Conservation (phyloP, 768 basidiomycete species). For the Gloeopeniophorella convolvens region DNA sequence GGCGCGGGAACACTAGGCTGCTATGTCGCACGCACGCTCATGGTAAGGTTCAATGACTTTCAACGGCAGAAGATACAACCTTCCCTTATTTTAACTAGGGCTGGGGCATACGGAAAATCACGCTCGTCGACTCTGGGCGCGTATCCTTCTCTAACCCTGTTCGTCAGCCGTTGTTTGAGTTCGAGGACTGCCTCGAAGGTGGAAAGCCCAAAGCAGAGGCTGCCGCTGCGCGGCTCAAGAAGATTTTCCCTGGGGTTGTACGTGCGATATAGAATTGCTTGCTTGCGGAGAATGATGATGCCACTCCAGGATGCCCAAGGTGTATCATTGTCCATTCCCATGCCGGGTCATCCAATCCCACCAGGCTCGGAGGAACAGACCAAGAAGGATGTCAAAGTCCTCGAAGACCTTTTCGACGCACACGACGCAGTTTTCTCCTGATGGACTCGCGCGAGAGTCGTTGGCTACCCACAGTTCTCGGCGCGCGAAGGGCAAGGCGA, state of each 20-base stretch:
- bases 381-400: constrained; percentile 57
- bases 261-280: constrained; percentile 27
- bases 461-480: constrained; percentile 92
- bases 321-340: constrained; percentile 76
- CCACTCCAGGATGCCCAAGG: constrained; percentile 68
- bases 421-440: constrained; percentile 91
- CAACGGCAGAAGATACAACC: not conserved
- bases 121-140: constrained; percentile 82
- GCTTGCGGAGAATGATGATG: not conserved
- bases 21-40: constrained; percentile 86
- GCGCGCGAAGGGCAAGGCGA: constrained; percentile 80
- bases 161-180: constrained; percentile 93
- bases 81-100: constrained; percentile 42
- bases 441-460: constrained; percentile 99
- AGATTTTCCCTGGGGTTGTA: constrained; percentile 91
- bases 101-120: constrained; percentile 94
- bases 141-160: constrained; percentile 99
- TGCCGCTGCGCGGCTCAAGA: constrained; percentile 78
- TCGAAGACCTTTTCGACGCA: constrained; percentile 72
- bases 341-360: constrained; percentile 95
- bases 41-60: constrained; percentile 46
- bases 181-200: constrained; percentile 86
- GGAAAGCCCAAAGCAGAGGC: constrained; percentile 92
- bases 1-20: constrained; percentile 97
- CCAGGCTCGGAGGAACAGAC: constrained; percentile 47